Percentiles rank a stretch among this genome's conserved stretches.
These are phyloP conservation scores for Verticillium klebahnii DNA, from an alignment of 2,329 filamentous ascomycete species.

Conservation along the genomic window DNA sequence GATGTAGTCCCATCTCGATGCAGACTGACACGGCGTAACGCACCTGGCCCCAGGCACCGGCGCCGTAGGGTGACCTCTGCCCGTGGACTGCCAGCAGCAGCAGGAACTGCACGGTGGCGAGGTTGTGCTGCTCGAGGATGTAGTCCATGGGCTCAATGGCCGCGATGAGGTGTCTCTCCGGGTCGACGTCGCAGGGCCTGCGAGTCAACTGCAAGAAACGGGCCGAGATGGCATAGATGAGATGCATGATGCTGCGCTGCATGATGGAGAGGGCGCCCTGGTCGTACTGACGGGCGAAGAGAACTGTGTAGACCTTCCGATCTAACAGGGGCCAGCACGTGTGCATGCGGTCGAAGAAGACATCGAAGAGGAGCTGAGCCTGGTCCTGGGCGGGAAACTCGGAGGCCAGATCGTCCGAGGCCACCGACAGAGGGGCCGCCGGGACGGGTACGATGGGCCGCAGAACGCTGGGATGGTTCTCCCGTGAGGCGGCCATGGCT, in stretches of 20 bases:
- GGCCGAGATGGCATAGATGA: constrained; percentile 20
- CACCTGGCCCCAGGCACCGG: constrained; percentile 28
- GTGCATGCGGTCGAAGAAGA: constrained; percentile 20
- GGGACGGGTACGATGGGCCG: background rate
- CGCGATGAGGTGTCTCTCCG: constrained; percentile 21
- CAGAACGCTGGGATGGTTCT: background rate
- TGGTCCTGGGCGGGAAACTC: constrained; percentile 13
- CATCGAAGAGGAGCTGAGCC: constrained; percentile 16
- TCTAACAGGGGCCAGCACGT: constrained; percentile 20
- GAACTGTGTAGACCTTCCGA: constrained; percentile 12
- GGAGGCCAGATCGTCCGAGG: constrained; percentile 5
- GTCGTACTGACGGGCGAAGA: constrained; percentile 15
- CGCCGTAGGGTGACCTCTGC: constrained; percentile 26
- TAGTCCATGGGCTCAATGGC: constrained; percentile 25
- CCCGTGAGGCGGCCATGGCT: background rate
- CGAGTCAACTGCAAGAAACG: constrained; percentile 19
- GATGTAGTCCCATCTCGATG: constrained; percentile 26
- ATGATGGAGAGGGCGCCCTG: constrained; percentile 14
- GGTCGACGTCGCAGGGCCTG: constrained; percentile 18
- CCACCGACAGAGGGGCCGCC: constrained; percentile 2
- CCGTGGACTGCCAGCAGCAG: constrained; percentile 26
- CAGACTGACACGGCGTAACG: constrained; percentile 23
- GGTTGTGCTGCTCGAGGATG: constrained; percentile 26
- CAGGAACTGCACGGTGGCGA: constrained; percentile 25
- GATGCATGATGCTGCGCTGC: constrained; percentile 19